Conservation (phyloP, 345 rosid species). For the Eucalyptus albens region DNA sequence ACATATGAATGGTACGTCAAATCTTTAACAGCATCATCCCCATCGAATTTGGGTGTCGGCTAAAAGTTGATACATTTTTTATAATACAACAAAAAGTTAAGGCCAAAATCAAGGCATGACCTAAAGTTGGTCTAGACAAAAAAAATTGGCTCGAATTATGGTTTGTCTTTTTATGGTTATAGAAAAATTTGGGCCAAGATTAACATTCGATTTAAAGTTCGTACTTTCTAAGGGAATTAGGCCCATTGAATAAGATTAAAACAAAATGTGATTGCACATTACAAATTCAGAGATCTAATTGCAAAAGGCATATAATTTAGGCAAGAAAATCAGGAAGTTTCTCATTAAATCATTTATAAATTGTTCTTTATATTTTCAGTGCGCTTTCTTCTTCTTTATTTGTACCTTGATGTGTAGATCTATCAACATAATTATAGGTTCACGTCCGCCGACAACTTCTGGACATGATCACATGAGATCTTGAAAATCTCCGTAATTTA, state of each 20-base stretch:
- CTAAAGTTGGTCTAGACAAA: neutral
- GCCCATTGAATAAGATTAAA: neutral
- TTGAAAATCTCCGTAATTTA: neutral
- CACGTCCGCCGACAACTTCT: neutral
- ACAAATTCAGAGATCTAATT: neutral
- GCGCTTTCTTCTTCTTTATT: neutral
- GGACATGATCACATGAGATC: neutral
- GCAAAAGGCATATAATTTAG: neutral
- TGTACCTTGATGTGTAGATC: neutral
- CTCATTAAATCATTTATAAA: neutral
- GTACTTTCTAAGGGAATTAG: too few relatives aligned
- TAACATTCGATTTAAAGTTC: too few relatives aligned
- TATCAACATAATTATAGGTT: neutral
- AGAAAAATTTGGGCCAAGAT: too few relatives aligned
- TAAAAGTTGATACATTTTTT: too few relatives aligned
- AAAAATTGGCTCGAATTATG: too few relatives aligned
- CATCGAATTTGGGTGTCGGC: too few relatives aligned
- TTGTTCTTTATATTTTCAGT: neutral
- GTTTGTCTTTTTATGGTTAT: too few relatives aligned
- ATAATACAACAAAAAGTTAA: neutral
- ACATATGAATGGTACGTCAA: accelerated
- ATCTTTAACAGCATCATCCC: accelerated
- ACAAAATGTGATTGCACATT: neutral
- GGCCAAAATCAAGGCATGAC: neutral
- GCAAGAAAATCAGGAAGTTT: neutral